Evolutionary conservation across 2,329 filamentous ascomycete species (phyloP).

Genomic region (Xylariaceae sp.): DNA sequence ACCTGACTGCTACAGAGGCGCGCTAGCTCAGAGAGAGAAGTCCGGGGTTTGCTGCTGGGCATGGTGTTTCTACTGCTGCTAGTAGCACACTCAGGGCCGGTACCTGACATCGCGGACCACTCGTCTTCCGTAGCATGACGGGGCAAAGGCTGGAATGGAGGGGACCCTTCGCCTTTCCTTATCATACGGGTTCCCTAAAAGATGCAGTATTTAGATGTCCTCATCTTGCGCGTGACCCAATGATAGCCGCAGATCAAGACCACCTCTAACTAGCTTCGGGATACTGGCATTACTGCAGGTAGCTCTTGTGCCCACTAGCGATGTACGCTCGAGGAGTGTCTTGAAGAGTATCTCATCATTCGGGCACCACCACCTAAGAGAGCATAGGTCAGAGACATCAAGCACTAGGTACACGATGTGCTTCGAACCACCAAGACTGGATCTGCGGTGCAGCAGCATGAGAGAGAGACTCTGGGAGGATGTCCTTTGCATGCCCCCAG

Average conservation of each 20-base stretch:
- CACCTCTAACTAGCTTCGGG: background rate
- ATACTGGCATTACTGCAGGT: background rate
- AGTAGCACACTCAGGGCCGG: conserved; percentile 18
- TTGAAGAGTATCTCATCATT: too few species aligned
- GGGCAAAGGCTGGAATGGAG: conserved; percentile 20
- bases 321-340: too few species aligned
- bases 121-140: conserved; percentile 21
- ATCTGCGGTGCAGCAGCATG: background rate
- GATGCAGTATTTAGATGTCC: conserved; percentile 8
- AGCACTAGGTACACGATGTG: too few species aligned
- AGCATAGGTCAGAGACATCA: too few species aligned
- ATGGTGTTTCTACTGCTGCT: conserved; percentile 6
- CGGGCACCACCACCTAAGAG: too few species aligned
- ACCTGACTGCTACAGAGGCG: conserved; percentile 13
- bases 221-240: conserved; percentile 4
- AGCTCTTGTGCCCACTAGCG: background rate
- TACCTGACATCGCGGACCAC: conserved; percentile 27
- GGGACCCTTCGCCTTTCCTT: conserved; percentile 21
- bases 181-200: conserved; percentile 16
- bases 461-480: background rate
- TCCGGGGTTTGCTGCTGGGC: background rate
- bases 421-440: background rate
- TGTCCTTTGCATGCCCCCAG: background rate
- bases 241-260: conserved; percentile 1
- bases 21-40: background rate